Conservation (phyloP, 2,329 filamentous ascomycete species). For the Aspergillus cejpii region DNA sequence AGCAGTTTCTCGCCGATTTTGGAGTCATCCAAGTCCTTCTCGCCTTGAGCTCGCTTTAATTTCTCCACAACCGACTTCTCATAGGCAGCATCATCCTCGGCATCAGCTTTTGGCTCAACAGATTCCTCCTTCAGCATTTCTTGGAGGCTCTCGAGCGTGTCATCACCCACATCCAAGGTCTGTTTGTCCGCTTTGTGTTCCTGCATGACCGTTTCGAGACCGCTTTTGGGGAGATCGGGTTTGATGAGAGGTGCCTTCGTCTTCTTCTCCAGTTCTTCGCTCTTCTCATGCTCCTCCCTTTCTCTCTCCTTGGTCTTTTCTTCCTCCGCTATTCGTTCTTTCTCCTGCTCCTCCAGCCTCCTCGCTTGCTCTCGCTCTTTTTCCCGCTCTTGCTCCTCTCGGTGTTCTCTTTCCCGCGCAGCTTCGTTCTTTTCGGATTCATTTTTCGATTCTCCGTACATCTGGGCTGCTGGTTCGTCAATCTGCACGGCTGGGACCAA, state of each 20-base stretch:
- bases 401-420: neutral
- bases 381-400: constrained; percentile 4
- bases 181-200: constrained; percentile 36
- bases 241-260: constrained; percentile 26
- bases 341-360: constrained; percentile 2
- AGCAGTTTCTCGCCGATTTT: constrained; percentile 38
- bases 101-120: constrained; percentile 22
- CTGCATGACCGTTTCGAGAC: constrained; percentile 38
- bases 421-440: constrained; percentile 5
- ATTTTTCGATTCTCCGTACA: constrained; percentile 2
- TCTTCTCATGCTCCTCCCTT: neutral
- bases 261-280: constrained; percentile 2
- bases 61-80: constrained; percentile 26
- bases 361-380: constrained; percentile 9
- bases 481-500: constrained; percentile 13
- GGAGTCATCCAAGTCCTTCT: constrained; percentile 25
- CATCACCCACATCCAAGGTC: constrained; percentile 37
- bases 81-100: constrained; percentile 29
- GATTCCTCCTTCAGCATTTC: constrained; percentile 33
- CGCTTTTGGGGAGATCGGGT: constrained; percentile 39
- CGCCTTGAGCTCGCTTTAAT: constrained; percentile 16
- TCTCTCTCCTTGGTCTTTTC: constrained; percentile 1
- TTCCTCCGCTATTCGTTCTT: constrained; percentile 1
- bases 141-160: constrained; percentile 43
- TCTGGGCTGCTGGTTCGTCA: constrained; percentile 7